Evolutionary conservation across 1,139 yeast species (phyloP), one percentile per base, ranked within the genome.

Genomic region (Tardiomyces blankii): DNA sequence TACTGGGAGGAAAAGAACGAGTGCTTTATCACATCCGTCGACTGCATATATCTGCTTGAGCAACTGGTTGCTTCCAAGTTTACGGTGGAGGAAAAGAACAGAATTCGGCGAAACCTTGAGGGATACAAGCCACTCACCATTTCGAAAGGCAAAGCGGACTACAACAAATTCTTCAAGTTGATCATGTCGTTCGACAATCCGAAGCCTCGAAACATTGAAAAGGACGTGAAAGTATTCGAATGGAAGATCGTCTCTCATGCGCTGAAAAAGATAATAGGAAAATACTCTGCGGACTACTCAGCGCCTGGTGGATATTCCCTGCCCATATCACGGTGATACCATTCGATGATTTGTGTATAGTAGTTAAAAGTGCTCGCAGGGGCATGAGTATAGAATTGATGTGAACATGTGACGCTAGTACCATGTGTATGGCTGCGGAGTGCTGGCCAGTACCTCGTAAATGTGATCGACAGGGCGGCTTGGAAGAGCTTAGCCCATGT

Each of bases 131-230:
- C 89, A 2, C 60, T 69, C 45, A 81, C 88, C 0, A 72, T 81
- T 3, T 70, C 79, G 32, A 70, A 80, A 49, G 62, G 73, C 19
- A 69, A 71, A 50, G 64, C 66, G n/a, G 70, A 68, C 33, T 65
- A 63, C 47, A 67, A 68, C 40, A 65, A 63, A 21, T 77, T 81
- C 54, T 82, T 80, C 65, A 69, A 72, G 48, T 62, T 76, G 42
- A 71, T 81, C 46, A 82, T 82, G 87, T 65, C 73, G 40, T 80
- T 77, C 69, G 76, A 75, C 35, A 72, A 73, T 45, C 88, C 89
- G 2, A 70, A 80, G 52, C 88, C 88, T 3, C 65, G 88, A 40
- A 80, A 80, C 55, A 82, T 82, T 46, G 87, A 80, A 56, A 82
- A 82, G 58, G 85, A 81, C 57, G 76, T 81, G 51, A 81, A 81